Base-by-base conservation (phyloP, 805 yeast genomes). In the Candida golubevii region DNA sequence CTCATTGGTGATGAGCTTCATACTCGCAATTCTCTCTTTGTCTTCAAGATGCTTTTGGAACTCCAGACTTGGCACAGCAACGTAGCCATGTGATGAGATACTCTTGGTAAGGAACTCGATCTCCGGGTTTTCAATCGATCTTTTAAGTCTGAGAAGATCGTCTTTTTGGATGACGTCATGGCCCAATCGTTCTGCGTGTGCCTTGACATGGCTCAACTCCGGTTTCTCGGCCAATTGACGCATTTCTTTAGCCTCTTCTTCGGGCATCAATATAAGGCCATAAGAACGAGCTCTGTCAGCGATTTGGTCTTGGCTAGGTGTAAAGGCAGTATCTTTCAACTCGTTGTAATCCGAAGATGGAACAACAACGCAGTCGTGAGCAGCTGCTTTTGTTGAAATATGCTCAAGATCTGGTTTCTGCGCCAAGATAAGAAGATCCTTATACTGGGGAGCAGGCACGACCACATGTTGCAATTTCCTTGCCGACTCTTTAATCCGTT, bases 1-100 rank as follows among this genome's bases (percentile, higher is more conserved):
- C 26, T 48, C 54, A 28, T 48, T 47, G 3, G 51, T 46, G 1
- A 62, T 44, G 18, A 60, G 51, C 41, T 48, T 50, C 60, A 56
- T 49, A 27, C 52, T 48, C 5, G 48, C 52, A 2, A 75, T 71
- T 40, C 61, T 46, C 38, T 54, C 54, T 26, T 51, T 62, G 27
- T 62, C 63, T 31, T 57, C 57, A 15, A 76, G 47, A 34, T 59
- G 64, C 37, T 36, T 31, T 40, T 46, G 47, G 34, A 54, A 54
- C 10, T 54, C 55, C 35, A 36, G 48, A n/a, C 49, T 46, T 8
- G 57, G 54, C 7, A 54, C 50, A 4, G 56, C 55, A n/a, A 53
- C 54, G 29, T 35, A 51, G 6, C 57, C 57, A 15, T 43, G 45
- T 11, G 49, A 41, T 9, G 50, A 47, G 4, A 51, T 46, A 11